These are phyloP conservation scores for Rhodotorula mucilaginosa DNA, from an alignment of 1,284 basidiomycete genomes.

Conservation along the genomic window DNA sequence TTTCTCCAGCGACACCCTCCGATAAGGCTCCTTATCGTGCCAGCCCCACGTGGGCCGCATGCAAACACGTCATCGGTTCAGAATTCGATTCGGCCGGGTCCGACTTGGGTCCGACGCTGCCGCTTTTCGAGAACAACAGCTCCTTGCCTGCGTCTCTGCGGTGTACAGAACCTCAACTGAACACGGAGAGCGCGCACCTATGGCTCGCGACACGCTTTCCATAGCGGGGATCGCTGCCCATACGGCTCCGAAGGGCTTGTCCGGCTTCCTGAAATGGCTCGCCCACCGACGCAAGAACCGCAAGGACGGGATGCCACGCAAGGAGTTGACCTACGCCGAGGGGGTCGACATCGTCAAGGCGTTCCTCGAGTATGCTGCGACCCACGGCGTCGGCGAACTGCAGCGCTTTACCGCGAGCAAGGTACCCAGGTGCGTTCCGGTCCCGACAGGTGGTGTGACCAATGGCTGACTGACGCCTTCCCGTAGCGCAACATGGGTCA, in stretches of 20 bases:
- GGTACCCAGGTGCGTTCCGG: conserved; percentile 41
- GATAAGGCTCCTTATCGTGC: no score
- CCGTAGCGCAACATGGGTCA: conserved; percentile 48
- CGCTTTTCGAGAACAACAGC: no score
- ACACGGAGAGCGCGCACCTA: neutral
- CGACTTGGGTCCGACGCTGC: no score
- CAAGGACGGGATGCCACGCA: conserved; percentile 29
- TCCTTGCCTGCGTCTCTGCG: no score
- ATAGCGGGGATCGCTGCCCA: conserved; percentile 22
- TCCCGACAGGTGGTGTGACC: no score
- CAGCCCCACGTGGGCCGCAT: no score
- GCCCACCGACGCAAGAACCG: conserved; percentile 21
- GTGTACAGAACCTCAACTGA: no score
- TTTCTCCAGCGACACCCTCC: no score
- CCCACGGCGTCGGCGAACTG: conserved; percentile 48
- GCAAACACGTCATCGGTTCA: no score
- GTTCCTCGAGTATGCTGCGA: conserved; percentile 40
- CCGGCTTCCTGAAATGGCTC: conserved; percentile 37
- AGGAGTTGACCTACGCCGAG: conserved; percentile 41
- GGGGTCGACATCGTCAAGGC: conserved; percentile 40
- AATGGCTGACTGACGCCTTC: neutral
- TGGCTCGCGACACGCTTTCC: conserved; percentile 19
- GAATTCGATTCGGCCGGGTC: no score
- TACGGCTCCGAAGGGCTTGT: conserved; percentile 18
- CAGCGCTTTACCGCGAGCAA: conserved; percentile 52